Conservation (phyloP, 83 land plant species). For the Picea abies region DNA sequence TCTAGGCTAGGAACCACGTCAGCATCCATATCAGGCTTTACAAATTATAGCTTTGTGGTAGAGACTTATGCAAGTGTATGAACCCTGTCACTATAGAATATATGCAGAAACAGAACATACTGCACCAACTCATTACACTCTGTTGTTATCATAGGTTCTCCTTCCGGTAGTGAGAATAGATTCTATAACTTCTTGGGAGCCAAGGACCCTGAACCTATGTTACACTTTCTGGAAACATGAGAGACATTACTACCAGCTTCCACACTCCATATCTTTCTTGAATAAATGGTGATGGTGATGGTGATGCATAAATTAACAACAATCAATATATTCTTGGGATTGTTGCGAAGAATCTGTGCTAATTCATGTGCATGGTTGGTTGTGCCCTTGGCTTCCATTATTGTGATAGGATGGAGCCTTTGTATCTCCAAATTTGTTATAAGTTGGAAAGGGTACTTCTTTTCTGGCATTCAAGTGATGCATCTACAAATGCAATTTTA, state of each 20-base stretch:
- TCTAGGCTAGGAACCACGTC: slow-evolving; percentile 91
- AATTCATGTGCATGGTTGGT: slow-evolving; percentile 84
- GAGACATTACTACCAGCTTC: too few species aligned
- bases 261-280: slow-evolving; percentile 65
- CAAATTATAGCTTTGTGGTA: slow-evolving; percentile 66
- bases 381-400: slow-evolving; percentile 90
- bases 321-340: slow-evolving; percentile 89
- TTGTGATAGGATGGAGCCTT: slow-evolving; percentile 74
- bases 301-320: slow-evolving; percentile 50
- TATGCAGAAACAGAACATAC: slow-evolving; percentile 34
- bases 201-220: slow-evolving; percentile 91
- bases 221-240: slow-evolving; percentile 77
- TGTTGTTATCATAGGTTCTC: slow-evolving; percentile 70
- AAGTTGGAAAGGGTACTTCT: slow-evolving; percentile 73
- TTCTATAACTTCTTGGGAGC: slow-evolving; percentile 83
- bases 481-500: slow-evolving; percentile 72
- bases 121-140: slow-evolving; percentile 67
- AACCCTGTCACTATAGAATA: slow-evolving; percentile 31
- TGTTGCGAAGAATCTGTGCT: slow-evolving; percentile 81
- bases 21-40: slow-evolving; percentile 67
- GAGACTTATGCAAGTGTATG: slow-evolving; percentile 68
- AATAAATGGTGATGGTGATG: slow-evolving; percentile 71
- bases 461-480: slow-evolving; percentile 93
- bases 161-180: slow-evolving; percentile 78
- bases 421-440: too few species aligned